Percentiles rank a stretch among this genome's conserved stretches.
Conservation (phyloP, 1,139 yeast species). For the Lodderomyces orthopsilosis region DNA sequence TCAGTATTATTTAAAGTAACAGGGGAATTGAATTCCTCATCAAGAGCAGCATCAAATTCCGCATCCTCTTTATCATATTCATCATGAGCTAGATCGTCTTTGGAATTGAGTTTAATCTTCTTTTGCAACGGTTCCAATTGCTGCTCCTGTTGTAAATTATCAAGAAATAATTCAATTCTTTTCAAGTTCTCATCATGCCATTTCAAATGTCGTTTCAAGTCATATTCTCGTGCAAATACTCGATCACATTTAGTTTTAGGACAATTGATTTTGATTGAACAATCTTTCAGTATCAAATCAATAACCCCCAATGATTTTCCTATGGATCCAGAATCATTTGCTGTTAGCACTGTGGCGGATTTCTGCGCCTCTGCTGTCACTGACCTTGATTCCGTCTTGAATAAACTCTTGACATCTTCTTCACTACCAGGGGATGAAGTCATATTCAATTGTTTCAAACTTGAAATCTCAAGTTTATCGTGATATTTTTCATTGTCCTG, state of each 20-base stretch:
- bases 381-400: constrained; percentile 13
- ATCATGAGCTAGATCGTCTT: constrained; percentile 7
- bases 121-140: constrained; percentile 1
- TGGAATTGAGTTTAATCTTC: constrained; percentile 2
- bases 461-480: background rate
- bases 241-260: constrained; percentile 48
- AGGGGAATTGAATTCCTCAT: constrained; percentile 24
- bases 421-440: background rate
- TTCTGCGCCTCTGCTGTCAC: constrained; percentile 21
- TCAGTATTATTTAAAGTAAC: background rate
- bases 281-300: constrained; percentile 37
- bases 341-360: constrained; percentile 27
- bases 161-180: constrained; percentile 33
- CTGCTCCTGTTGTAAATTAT: constrained; percentile 22
- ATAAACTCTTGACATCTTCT: constrained; percentile 13
- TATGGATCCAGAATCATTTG: constrained; percentile 14
- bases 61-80: constrained; percentile 3
- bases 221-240: constrained; percentile 45
- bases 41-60: constrained; percentile 28
- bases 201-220: constrained; percentile 49
- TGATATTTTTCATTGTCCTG: constrained; percentile 12
- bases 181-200: constrained; percentile 50
- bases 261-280: constrained; percentile 38
- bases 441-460: constrained; percentile 2
- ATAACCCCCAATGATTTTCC: constrained; percentile 19